Evolutionary conservation across 345 rosid genomes (phyloP).

Genomic region (Arabidopsis thaliana): TAIR10.1 NC_003074.8:21671501-21672000

Average conservation of each 20-base stretch:
- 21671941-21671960: slow-evolving; percentile 8
- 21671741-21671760: slow-evolving; percentile 57
- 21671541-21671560: slow-evolving; percentile 10
- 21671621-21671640: slow-evolving; percentile 44
- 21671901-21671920: neutral
- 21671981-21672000: slow-evolving; percentile 98
- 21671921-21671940: neutral
- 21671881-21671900: neutral
- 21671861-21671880: neutral
- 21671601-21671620: slow-evolving; percentile 30
- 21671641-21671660: slow-evolving; percentile 30
- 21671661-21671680: slow-evolving; percentile 48
- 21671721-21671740: slow-evolving; percentile 41
- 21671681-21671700: slow-evolving; percentile 51
- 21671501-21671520: slow-evolving; percentile 39
- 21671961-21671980: slow-evolving; percentile 44
- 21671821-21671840: slow-evolving; percentile 79
- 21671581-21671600: slow-evolving; percentile 46
- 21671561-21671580: slow-evolving; percentile 62
- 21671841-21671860: slow-evolving; percentile 86
- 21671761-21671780: slow-evolving; percentile 55
- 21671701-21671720: slow-evolving; percentile 45
- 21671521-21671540: slow-evolving; percentile 32
- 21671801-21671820: slow-evolving; percentile 81
- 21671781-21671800: slow-evolving; percentile 46